Conservation (phyloP, 192 early-diverging fungal species). For the Rhizophagus sp. region DNA sequence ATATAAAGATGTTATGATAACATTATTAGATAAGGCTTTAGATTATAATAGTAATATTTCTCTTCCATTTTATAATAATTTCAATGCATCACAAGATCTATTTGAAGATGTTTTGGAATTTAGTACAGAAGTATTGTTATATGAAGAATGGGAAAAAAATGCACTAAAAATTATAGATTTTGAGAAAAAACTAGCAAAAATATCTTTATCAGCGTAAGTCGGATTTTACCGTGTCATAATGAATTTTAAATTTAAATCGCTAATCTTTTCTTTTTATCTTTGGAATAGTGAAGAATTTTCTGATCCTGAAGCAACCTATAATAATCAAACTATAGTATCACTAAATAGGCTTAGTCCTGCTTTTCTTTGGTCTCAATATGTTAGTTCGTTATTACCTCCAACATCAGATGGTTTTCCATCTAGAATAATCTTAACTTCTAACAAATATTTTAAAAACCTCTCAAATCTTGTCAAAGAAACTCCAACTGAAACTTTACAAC, state of each 20-base stretch:
- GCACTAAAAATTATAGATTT: slow-evolving; percentile 56
- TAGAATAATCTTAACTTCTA: slow-evolving; percentile 49
- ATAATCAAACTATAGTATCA: slow-evolving; percentile 38
- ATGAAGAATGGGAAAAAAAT: slow-evolving; percentile 35
- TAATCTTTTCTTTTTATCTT: slow-evolving; percentile 4
- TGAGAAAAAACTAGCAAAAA: slow-evolving; percentile 56
- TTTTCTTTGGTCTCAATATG: slow-evolving; percentile 43
- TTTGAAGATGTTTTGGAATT: neutral
- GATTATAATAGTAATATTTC: slow-evolving; percentile 16
- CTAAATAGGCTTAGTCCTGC: slow-evolving; percentile 39
- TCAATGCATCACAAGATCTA: neutral
- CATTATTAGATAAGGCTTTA: slow-evolving; percentile 44
- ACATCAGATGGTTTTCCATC: slow-evolving; percentile 22
- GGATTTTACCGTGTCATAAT: neutral
- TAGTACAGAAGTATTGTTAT: neutral
- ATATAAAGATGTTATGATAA: slow-evolving; percentile 45
- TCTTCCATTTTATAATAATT: neutral
- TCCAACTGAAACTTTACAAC: slow-evolving; percentile 38
- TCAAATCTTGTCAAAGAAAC: slow-evolving; percentile 43
- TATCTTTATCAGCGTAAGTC: slow-evolving; percentile 44
- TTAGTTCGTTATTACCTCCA: slow-evolving; percentile 34
- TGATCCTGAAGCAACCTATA: slow-evolving; percentile 56
- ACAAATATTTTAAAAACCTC: slow-evolving; percentile 47
- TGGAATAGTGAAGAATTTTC: slow-evolving; percentile 44
- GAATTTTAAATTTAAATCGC: neutral